phyloP scores from a whole-genome alignment of 164 flowering plant species.

The Dillenia turbinata region DNA sequence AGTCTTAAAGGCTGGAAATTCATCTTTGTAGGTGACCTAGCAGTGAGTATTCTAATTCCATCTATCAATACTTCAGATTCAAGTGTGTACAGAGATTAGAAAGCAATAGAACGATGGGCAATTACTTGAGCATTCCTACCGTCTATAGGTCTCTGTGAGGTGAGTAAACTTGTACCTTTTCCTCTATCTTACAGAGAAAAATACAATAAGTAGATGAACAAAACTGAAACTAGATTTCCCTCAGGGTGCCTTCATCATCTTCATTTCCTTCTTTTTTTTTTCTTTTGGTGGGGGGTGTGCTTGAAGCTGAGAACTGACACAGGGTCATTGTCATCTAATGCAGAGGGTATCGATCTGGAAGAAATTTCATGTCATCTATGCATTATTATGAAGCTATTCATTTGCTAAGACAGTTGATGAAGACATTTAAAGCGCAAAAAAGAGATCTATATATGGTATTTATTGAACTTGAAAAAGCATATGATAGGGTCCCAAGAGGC shows the following conservation, averaged over 20 bases:
- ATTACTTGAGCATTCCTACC: no score
- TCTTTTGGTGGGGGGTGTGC: no score
- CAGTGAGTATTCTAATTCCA: conserved; percentile 21
- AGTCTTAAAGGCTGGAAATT: conserved; percentile 78
- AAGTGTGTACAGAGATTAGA: no score
- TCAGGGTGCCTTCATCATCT: neutral
- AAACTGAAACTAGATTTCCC: neutral
- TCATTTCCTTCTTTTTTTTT: neutral
- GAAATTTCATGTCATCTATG: conserved; percentile 58
- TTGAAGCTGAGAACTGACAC: no score
- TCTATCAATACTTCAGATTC: neutral
- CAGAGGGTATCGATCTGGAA: conserved; percentile 68
- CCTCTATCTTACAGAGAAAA: no score
- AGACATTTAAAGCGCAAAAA: no score
- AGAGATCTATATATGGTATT: no score
- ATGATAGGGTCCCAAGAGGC: no score
- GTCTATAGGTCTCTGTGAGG: conserved; percentile 46
- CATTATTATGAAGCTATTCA: no score
- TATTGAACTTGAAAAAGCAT: no score
- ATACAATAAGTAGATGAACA: neutral
- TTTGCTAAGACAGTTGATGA: no score
- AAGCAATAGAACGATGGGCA: no score
- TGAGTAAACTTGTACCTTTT: neutral
- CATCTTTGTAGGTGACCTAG: conserved; percentile 47
- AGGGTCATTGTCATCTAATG: conserved; percentile 12